Conservation (phyloP, 2,329 filamentous ascomycete genomes). For the Beauveria australis region DNA sequence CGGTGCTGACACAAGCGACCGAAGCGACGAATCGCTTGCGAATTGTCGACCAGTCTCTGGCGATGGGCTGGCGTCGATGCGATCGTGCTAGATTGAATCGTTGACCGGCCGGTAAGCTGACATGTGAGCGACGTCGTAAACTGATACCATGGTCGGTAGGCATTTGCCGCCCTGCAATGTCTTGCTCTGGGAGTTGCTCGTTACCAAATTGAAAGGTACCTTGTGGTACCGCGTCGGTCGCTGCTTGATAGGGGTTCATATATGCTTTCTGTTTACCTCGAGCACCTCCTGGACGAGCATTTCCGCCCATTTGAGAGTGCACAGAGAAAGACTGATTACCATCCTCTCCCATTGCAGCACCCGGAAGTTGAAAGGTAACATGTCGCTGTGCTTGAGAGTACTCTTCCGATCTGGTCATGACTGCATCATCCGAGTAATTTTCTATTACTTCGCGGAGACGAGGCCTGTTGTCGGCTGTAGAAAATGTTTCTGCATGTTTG, state of each 20-base stretch:
- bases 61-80: conserved; percentile 56
- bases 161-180: conserved; percentile 19
- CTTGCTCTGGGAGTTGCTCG: conserved; percentile 19
- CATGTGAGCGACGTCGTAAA: conserved; percentile 43
- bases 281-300: neutral
- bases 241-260: neutral
- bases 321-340: conserved; percentile 6
- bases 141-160: conserved; percentile 29
- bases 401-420: conserved; percentile 1
- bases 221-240: neutral
- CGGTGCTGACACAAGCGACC: conserved; percentile 65
- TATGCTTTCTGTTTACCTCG: neutral
- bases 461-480: conserved; percentile 17
- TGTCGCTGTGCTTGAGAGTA: conserved; percentile 14
- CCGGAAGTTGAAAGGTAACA: conserved; percentile 12
- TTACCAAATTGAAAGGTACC: conserved; percentile 15
- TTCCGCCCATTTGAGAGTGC: neutral
- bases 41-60: conserved; percentile 59
- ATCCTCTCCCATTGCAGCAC: conserved; percentile 5
- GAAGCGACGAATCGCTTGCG: conserved; percentile 62
- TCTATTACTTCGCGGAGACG: conserved; percentile 20
- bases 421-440: conserved; percentile 17
- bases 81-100: conserved; percentile 45
- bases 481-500: conserved; percentile 21
- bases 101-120: conserved; percentile 42